phyloP scores from a whole-genome alignment of 345 rosid genomes.

The Streptanthus diversifolius region DNA sequence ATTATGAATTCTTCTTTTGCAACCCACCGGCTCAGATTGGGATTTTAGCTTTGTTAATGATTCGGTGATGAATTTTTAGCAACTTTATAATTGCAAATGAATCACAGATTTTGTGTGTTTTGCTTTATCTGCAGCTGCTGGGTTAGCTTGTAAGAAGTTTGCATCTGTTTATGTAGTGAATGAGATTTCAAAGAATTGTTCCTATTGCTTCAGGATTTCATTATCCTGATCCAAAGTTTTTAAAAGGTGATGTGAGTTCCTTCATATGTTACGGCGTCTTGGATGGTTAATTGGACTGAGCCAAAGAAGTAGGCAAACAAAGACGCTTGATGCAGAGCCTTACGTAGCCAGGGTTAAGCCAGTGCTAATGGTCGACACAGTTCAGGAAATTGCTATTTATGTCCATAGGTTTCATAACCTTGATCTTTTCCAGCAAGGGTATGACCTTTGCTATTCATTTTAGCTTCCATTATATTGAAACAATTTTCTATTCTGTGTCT shows the following conservation, averaged over 20 bases:
- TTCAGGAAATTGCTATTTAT: slow-evolving; percentile 82
- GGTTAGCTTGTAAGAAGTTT: not conserved
- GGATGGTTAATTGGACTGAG: slow-evolving; percentile 57
- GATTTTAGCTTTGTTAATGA: not conserved
- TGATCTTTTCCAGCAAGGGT: slow-evolving; percentile 88
- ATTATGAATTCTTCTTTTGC: not conserved
- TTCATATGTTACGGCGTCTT: slow-evolving; percentile 49
- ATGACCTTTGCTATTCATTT: not conserved
- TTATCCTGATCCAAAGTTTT: slow-evolving; percentile 22
- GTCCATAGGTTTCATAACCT: slow-evolving; percentile 43
- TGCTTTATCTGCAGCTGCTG: slow-evolving; percentile 10
- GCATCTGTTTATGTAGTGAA: not conserved
- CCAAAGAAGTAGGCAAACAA: slow-evolving; percentile 41
- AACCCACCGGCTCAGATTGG: not conserved
- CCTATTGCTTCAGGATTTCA: slow-evolving; percentile 17
- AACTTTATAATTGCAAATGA: not conserved
- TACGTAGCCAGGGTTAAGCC: slow-evolving; percentile 47
- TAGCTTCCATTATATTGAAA: not conserved
- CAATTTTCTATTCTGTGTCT: not conserved
- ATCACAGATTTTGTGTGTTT: not conserved
- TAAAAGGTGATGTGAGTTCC: slow-evolving; percentile 39
- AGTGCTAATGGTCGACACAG: slow-evolving; percentile 62
- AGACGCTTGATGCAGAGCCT: slow-evolving; percentile 53
- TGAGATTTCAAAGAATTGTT: slow-evolving; percentile 2
- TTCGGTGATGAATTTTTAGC: not conserved